Evolutionary conservation across 2,329 filamentous ascomycete genomes (phyloP).

Genomic region (Fusarium penzigii): DNA sequence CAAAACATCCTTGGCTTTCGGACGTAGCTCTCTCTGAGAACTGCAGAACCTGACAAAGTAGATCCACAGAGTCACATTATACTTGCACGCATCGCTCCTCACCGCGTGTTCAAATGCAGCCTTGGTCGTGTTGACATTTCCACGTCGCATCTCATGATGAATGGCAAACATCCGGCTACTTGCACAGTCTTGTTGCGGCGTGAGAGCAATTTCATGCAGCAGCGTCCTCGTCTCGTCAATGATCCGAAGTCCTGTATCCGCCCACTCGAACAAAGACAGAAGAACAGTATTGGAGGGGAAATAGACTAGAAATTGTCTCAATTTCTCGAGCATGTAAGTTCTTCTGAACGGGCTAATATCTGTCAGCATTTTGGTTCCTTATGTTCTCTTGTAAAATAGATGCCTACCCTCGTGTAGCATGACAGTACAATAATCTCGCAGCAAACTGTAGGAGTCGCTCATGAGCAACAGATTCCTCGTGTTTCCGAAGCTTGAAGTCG

Average conservation of each 20-base stretch:
- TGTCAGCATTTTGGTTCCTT: constrained; percentile 15
- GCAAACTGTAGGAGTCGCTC: constrained; percentile 72
- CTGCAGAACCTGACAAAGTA: constrained; percentile 51
- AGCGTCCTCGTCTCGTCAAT: constrained; percentile 75
- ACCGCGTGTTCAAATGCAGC: constrained; percentile 56
- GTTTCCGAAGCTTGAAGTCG: constrained; percentile 42
- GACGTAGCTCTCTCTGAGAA: constrained; percentile 37
- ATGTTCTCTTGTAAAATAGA: too few relatives aligned
- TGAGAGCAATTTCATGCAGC: constrained; percentile 54
- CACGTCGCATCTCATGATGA: constrained; percentile 49
- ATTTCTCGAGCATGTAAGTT: constrained; percentile 59
- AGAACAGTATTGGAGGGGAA: constrained; percentile 81
- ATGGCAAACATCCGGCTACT: constrained; percentile 52
- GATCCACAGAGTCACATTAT: constrained; percentile 49
- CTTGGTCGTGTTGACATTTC: constrained; percentile 51
- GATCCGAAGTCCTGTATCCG: constrained; percentile 70
- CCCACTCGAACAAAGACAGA: constrained; percentile 70
- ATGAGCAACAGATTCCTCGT: constrained; percentile 40
- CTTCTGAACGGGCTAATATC: constrained; percentile 64
- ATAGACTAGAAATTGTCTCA: constrained; percentile 58
- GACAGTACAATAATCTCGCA: constrained; percentile 64
- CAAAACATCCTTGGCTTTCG: constrained; percentile 49
- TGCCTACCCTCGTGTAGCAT: constrained; percentile 59
- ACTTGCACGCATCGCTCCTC: constrained; percentile 38
- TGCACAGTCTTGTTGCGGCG: constrained; percentile 41